Evolutionary conservation across 1,284 basidiomycete genomes (phyloP).

Genomic region (Austroboletus rostrupii): DNA sequence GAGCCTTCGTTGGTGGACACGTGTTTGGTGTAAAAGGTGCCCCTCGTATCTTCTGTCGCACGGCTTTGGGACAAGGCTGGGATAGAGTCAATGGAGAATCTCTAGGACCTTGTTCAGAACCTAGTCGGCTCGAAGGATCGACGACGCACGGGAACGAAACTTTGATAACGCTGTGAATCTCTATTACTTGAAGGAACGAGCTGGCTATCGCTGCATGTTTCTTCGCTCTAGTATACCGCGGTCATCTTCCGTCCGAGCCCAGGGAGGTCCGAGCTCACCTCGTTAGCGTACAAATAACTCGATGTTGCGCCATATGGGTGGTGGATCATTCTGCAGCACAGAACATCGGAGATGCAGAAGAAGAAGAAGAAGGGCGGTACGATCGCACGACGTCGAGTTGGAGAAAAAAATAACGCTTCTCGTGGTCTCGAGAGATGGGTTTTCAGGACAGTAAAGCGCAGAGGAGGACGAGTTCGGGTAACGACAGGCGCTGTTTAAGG

Average conservation of each 20-base stretch:
- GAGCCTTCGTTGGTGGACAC: slow-evolving; percentile 9
- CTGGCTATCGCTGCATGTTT: neutral
- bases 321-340: slow-evolving; percentile 25
- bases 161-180: slow-evolving; percentile 20
- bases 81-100: slow-evolving; percentile 25
- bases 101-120: slow-evolving; percentile 12
- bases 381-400: neutral
- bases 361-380: slow-evolving; percentile 1
- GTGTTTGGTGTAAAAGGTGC: neutral
- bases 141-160: slow-evolving; percentile 27
- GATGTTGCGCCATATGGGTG: slow-evolving; percentile 30
- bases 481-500: neutral
- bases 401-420: no score
- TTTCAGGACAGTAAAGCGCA: neutral
- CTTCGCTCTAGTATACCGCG: slow-evolving; percentile 6
- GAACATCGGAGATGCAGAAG: slow-evolving; percentile 16
- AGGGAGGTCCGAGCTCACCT: slow-evolving; percentile 13
- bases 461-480: neutral
- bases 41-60: slow-evolving; percentile 5
- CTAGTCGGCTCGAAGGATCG: neutral
- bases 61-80: slow-evolving; percentile 10
- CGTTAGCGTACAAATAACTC: slow-evolving; percentile 25
- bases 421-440: no score
- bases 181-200: neutral
- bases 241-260: neutral